Conservation (phyloP, 2,329 filamentous ascomycete species). For the Paraphaeosphaeria sporulosa region DNA sequence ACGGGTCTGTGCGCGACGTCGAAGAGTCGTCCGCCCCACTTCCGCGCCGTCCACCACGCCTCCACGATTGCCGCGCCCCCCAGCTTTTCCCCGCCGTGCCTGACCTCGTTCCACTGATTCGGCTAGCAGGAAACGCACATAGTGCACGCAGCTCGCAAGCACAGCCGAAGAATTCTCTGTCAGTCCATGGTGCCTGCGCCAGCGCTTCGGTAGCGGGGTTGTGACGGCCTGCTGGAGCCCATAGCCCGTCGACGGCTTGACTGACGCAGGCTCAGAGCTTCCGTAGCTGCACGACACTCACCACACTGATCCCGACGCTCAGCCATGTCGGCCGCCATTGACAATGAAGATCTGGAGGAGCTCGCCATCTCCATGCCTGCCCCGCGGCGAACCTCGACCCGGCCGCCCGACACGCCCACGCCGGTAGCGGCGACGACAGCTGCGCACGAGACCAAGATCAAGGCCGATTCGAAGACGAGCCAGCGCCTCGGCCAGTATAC, state of each 20-base stretch:
- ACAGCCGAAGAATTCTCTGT: background rate
- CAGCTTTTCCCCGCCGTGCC: slow-evolving; percentile 12
- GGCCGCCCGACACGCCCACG: slow-evolving; percentile 44
- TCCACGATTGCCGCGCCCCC: slow-evolving; percentile 3
- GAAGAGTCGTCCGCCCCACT: slow-evolving; percentile 2
- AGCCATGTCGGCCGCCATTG: slow-evolving; percentile 61
- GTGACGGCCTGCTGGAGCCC: slow-evolving; percentile 4
- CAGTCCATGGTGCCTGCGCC: background rate
- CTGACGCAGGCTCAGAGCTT: slow-evolving; percentile 1
- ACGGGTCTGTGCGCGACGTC: slow-evolving; percentile 9
- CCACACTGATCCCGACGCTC: background rate
- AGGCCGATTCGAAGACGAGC: slow-evolving; percentile 68
- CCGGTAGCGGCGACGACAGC: slow-evolving; percentile 34
- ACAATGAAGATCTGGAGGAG: slow-evolving; percentile 72
- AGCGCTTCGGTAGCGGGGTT: slow-evolving; percentile 3
- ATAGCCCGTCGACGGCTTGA: background rate
- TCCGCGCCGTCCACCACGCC: background rate
- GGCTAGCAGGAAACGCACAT: background rate
- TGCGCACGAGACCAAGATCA: slow-evolving; percentile 51
- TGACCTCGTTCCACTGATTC: background rate
- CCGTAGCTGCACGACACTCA: background rate
- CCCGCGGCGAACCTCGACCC: slow-evolving; percentile 61
- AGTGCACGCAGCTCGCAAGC: background rate
- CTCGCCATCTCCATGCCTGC: slow-evolving; percentile 78
- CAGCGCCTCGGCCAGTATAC: slow-evolving; percentile 92